Evolutionary conservation across 2,329 filamentous ascomycete genomes (phyloP).

Genomic region (Trichoderma simmonsii): DNA sequence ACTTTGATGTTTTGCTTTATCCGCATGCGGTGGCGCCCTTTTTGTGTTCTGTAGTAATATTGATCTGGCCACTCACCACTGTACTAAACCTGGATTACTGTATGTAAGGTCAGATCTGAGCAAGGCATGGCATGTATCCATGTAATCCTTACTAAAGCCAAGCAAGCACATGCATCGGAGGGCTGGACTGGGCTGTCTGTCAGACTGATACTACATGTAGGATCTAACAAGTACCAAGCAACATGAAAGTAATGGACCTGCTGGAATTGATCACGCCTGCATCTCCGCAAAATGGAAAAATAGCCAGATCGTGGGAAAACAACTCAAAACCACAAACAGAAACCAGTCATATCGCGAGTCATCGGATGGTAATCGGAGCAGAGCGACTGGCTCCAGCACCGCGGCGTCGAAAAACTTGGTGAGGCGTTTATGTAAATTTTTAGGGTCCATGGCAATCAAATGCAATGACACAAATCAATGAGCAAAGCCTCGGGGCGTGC

Average conservation of each 20-base stretch:
- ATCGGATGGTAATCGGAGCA: conserved; percentile 20
- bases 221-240: not conserved
- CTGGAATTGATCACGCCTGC: not conserved
- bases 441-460: conserved; percentile 5
- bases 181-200: not conserved
- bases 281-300: not conserved
- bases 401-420: not conserved
- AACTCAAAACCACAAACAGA: not conserved
- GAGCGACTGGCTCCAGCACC: conserved; percentile 9
- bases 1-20: not conserved
- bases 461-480: conserved; percentile 18
- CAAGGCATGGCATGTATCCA: not conserved
- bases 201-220: not conserved
- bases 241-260: not conserved
- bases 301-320: not conserved
- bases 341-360: conserved; percentile 16
- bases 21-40: not conserved
- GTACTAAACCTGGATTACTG: not conserved
- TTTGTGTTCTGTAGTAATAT: not conserved
- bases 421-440: conserved; percentile 13
- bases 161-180: not conserved
- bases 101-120: not conserved
- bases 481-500: conserved; percentile 8
- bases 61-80: not conserved
- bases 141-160: not conserved